Conservation (phyloP, 169 alveolate species). For the Eimeria falciformis region DNA sequence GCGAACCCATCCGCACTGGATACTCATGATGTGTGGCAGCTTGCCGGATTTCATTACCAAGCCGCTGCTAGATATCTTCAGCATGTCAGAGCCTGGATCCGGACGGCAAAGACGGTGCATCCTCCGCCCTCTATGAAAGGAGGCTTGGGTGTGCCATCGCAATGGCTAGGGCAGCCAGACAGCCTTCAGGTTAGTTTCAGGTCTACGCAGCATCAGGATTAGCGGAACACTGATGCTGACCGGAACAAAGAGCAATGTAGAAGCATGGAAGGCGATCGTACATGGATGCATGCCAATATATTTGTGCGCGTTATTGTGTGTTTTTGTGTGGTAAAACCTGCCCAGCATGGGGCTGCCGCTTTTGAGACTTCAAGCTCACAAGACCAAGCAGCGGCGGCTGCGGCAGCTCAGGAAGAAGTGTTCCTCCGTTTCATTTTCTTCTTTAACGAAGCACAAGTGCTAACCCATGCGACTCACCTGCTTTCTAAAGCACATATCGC, state of each 20-base stretch:
- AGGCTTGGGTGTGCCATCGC: constrained; percentile 69
- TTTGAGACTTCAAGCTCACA: constrained; percentile 41
- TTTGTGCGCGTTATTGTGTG: no score
- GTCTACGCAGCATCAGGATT: no score
- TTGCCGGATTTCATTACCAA: constrained; percentile 74
- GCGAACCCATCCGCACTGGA: constrained; percentile 54
- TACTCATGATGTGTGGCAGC: constrained; percentile 72
- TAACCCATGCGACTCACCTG: constrained; percentile 74
- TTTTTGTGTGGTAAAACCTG: not conserved
- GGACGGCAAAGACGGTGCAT: constrained; percentile 60
- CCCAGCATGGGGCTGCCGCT: constrained; percentile 74
- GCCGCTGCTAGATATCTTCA: constrained; percentile 78
- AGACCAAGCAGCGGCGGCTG: constrained; percentile 73
- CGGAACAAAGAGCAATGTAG: no score
- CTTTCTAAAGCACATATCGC: constrained; percentile 72
- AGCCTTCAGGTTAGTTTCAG: constrained; percentile 71
- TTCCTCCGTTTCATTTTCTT: constrained; percentile 69
- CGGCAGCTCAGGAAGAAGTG: constrained; percentile 71
- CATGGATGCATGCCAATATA: no score
- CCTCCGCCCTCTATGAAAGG: constrained; percentile 80
- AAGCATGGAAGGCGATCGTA: no score
- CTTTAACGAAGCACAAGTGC: constrained; percentile 74
- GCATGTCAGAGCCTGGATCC: constrained; percentile 72
- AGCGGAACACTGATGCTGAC: no score
- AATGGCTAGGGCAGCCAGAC: constrained; percentile 76